Conservation (phyloP, 805 yeast genomes). For the Wickerhamomyces strasburgensis region DNA sequence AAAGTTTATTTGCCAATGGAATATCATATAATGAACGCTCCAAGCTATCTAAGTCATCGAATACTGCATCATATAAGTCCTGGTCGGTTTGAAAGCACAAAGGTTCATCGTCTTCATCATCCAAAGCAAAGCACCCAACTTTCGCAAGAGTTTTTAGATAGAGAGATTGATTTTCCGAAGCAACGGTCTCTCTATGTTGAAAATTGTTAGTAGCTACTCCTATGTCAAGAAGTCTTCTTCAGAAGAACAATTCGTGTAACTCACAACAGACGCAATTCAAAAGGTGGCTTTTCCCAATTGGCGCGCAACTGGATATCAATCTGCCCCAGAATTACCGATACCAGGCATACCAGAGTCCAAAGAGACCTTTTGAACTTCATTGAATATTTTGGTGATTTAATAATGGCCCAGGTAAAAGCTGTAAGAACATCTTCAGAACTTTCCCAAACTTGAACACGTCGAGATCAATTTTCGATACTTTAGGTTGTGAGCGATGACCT, state of each 20-base stretch:
- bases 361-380: no score
- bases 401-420: no score
- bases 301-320: slow-evolving; percentile 21
- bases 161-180: slow-evolving; percentile 22
- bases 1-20: slow-evolving; percentile 32
- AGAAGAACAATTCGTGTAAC: slow-evolving; percentile 7
- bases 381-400: no score
- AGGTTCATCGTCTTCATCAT: slow-evolving; percentile 5
- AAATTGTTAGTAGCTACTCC: slow-evolving; percentile 2
- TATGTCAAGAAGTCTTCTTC: neutral
- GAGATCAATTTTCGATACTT: no score
- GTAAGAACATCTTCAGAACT: no score
- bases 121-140: slow-evolving; percentile 10
- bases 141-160: slow-evolving; percentile 9
- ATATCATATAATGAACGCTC: slow-evolving; percentile 21
- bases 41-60: slow-evolving; percentile 12
- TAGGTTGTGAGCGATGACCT: no score
- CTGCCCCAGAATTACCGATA: no score
- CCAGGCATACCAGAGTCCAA: no score
- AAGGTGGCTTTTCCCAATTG: slow-evolving; percentile 27
- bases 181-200: slow-evolving; percentile 20
- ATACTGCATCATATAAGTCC: slow-evolving; percentile 15
- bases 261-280: slow-evolving; percentile 22
- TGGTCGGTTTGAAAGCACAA: slow-evolving; percentile 10
- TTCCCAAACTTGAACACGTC: no score